Evolutionary conservation across 106 monocot genomes (phyloP).

Genomic region (Hemerocallis citrina): DNA sequence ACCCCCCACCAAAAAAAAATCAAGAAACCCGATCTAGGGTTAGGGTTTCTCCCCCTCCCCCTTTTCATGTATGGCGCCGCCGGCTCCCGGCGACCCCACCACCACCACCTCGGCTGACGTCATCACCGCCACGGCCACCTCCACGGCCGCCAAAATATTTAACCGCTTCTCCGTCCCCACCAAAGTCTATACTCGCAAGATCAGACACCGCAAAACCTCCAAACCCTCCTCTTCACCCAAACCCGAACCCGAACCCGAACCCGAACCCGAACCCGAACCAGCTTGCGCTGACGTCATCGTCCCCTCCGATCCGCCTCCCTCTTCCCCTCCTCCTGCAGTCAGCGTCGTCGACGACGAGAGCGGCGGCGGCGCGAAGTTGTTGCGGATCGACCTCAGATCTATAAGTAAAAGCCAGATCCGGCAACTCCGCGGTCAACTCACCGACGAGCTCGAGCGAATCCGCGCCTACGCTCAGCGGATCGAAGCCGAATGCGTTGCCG

Average conservation of each 20-base stretch:
- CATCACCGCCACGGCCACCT: constrained; percentile 12
- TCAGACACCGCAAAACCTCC: constrained; percentile 15
- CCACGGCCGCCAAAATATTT: constrained; percentile 31
- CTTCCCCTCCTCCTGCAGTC: constrained; percentile 15
- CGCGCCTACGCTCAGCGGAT: constrained; percentile 32
- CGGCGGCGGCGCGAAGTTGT: no score
- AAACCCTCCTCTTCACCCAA: no score
- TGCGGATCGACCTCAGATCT: constrained; percentile 14
- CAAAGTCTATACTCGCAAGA: constrained; percentile 68
- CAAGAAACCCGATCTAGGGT: no score
- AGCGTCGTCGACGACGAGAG: constrained; percentile 32
- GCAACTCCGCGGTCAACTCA: constrained; percentile 31
- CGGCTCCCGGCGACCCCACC: constrained; percentile 25
- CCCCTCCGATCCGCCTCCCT: not conserved
- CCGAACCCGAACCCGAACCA: constrained; percentile 3
- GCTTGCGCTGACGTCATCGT: not conserved
- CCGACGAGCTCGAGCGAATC: constrained; percentile 48
- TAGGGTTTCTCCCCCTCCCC: no score
- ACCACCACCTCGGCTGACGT: not conserved
- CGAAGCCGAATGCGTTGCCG: constrained; percentile 25
- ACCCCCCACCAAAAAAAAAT: no score
- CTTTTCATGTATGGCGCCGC: constrained; percentile 42
- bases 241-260: no score
- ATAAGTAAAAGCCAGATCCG: constrained; percentile 24
- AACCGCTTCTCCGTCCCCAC: constrained; percentile 32